phyloP scores from a whole-genome alignment of 805 yeast genomes.

The Teunomyces barrocoloradensis region DNA sequence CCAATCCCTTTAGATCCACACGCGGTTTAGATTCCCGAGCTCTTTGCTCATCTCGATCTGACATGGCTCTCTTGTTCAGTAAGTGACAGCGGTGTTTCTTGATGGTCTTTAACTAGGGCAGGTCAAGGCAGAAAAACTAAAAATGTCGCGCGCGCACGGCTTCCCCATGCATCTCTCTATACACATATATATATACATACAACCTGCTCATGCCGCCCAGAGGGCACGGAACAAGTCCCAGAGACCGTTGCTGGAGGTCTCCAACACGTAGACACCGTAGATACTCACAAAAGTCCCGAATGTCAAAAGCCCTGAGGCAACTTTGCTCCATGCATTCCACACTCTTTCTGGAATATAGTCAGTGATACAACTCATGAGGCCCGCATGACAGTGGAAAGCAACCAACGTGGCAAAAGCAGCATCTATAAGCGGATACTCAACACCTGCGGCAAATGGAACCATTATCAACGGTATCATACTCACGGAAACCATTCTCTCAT shows the following conservation, averaged over 20 bases:
- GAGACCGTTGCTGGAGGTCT: conserved; percentile 77
- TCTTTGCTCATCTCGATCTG: background rate
- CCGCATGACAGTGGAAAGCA: conserved; percentile 78
- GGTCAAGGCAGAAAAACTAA: background rate
- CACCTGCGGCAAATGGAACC: conserved; percentile 75
- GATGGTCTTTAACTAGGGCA: background rate
- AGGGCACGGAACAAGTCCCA: conserved; percentile 58
- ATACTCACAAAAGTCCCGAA: conserved; percentile 69
- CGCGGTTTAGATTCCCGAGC: background rate
- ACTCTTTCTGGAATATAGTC: conserved; percentile 90
- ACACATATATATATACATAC: background rate
- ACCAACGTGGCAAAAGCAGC: conserved; percentile 63
- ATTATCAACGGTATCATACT: conserved; percentile 75
- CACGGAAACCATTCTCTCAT: conserved; percentile 69
- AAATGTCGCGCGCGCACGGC: conserved; percentile 3
- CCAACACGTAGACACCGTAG: conserved; percentile 80
- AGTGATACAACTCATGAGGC: conserved; percentile 85
- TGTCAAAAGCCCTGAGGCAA: conserved; percentile 65
- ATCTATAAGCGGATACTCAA: conserved; percentile 67
- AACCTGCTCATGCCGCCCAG: conserved; percentile 48
- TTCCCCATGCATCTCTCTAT: background rate
- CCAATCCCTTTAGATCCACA: conserved; percentile 1
- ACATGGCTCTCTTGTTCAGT: background rate
- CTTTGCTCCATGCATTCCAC: conserved; percentile 72
- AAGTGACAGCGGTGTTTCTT: background rate